A percentile compares a stretch with the other conserved stretches of the same genome.
phyloP scores from a whole-genome alignment of 345 rosid species.

The Psidium guajava region DNA sequence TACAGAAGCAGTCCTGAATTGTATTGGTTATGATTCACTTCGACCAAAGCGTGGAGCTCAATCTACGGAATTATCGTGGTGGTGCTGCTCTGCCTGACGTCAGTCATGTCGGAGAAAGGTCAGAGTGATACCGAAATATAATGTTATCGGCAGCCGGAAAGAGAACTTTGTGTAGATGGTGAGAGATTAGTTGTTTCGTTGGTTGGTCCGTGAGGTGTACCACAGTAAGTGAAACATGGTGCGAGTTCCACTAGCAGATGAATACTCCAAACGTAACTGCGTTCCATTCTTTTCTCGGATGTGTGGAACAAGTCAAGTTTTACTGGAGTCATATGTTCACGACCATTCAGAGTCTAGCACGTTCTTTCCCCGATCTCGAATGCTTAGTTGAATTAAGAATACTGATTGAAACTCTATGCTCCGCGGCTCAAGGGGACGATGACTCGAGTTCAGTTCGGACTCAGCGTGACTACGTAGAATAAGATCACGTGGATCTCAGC shows the following conservation, averaged over 20 bases:
- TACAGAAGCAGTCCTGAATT: neutral
- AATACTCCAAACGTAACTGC: neutral
- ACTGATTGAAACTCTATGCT: rapidly evolving
- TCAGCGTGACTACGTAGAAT: neutral
- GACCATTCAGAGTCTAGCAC: neutral
- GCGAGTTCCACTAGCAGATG: neutral
- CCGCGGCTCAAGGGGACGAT: neutral
- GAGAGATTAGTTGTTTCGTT: neutral
- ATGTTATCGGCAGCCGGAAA: neutral
- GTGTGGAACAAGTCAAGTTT: neutral
- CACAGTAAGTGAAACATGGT: neutral
- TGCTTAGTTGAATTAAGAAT: neutral
- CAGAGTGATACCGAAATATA: neutral
- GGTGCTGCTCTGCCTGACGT: neutral
- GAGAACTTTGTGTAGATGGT: neutral
- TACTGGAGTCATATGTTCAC: neutral
- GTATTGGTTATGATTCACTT: neutral
- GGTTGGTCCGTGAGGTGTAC: neutral
- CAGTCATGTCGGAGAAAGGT: neutral
- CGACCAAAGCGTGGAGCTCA: neutral
- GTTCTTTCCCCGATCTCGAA: neutral
- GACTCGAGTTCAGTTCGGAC: neutral
- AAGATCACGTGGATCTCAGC: neutral
- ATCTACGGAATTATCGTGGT: neutral
- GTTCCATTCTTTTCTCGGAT: neutral